Evolutionary conservation across 768 basidiomycete species (phyloP).

Genomic region (Mycena capillaripes): DNA sequence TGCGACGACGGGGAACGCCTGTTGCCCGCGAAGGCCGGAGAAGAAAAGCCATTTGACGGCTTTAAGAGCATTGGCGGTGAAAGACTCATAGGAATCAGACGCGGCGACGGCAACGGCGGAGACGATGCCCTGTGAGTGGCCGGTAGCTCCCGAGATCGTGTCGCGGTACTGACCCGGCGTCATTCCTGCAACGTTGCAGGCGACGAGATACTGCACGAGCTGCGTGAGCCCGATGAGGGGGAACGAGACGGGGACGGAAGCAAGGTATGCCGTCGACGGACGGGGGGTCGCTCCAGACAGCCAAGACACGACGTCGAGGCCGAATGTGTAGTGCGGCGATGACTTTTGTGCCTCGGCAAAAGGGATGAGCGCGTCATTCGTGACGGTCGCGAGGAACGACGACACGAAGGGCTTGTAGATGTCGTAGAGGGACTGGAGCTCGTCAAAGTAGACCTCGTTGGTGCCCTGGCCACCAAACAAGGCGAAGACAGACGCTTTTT

Average conservation of each 20-base stretch:
- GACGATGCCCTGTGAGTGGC: constrained; percentile 97
- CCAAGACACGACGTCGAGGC: constrained; percentile 89
- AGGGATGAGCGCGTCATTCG: constrained; percentile 77
- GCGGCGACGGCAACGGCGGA: constrained; percentile 93
- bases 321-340: constrained; percentile 80
- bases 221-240: constrained; percentile 98
- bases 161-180: constrained; percentile 86
- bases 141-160: constrained; percentile 88
- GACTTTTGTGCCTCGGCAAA: constrained; percentile 73
- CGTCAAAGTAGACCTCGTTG: constrained; percentile 98
- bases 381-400: constrained; percentile 75
- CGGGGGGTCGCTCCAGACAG: constrained; percentile 77
- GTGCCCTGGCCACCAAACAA: constrained; percentile 98
- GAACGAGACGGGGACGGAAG: constrained; percentile 93
- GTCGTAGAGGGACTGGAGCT: constrained; percentile 92
- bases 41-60: constrained; percentile 95
- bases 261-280: constrained; percentile 88
- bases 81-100: constrained; percentile 81
- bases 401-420: constrained; percentile 91
- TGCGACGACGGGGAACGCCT: constrained; percentile 93
- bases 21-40: constrained; percentile 92
- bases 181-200: constrained; percentile 80
- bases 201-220: constrained; percentile 91
- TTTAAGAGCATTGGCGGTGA: constrained; percentile 82
- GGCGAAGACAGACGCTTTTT: constrained; percentile 85